phyloP scores from a whole-genome alignment of 345 rosid genomes.

The Turnera subulata region DNA sequence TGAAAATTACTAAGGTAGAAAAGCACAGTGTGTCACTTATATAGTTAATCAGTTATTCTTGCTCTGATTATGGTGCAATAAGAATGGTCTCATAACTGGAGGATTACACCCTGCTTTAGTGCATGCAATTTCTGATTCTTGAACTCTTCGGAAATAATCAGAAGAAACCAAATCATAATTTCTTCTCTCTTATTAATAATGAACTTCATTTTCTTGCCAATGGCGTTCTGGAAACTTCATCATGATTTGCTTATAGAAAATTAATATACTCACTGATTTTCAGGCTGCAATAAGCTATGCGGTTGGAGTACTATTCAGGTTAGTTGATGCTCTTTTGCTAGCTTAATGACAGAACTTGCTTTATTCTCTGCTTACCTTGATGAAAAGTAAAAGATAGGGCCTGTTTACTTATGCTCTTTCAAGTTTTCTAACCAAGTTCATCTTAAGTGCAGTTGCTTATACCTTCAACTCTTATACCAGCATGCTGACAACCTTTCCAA shows the following conservation, averaged over 20 bases:
- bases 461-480: slow-evolving; percentile 80
- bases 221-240: background rate
- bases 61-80: no score
- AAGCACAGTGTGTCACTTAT: no score
- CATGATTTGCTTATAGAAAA: slow-evolving; percentile 9
- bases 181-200: background rate
- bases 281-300: slow-evolving; percentile 91
- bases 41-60: no score
- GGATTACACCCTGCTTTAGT: no score
- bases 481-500: slow-evolving; percentile 66
- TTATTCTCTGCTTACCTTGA: background rate
- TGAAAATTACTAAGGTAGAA: background rate
- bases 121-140: background rate
- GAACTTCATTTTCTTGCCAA: no score
- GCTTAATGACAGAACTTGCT: no score
- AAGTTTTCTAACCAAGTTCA: slow-evolving; percentile 24
- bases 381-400: background rate
- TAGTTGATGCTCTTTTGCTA: slow-evolving; percentile 23
- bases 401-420: slow-evolving; percentile 4
- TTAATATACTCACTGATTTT: slow-evolving; percentile 16
- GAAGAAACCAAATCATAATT: background rate
- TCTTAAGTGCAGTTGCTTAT: slow-evolving; percentile 75
- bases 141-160: background rate
- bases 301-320: slow-evolving; percentile 83
- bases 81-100: no score